A percentile compares a stretch with the other conserved stretches of the same genome.
phyloP scores from a whole-genome alignment of 257 asterid genomes.

The Petunia secreta region DNA sequence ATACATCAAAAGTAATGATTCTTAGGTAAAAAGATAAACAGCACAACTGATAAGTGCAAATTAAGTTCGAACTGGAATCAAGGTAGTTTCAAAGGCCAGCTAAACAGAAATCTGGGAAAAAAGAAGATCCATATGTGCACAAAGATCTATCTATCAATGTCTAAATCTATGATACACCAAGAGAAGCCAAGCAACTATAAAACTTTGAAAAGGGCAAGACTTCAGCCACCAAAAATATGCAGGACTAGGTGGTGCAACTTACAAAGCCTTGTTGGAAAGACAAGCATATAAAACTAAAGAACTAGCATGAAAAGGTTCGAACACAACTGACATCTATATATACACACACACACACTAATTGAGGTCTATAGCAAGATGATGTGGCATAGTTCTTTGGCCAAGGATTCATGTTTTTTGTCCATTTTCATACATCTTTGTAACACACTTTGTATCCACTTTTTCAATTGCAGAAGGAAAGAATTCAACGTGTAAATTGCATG shows the following conservation, averaged over 20 bases:
- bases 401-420: too few relatives aligned
- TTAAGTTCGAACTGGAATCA: background rate
- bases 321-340: background rate
- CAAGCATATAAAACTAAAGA: background rate
- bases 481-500: too few relatives aligned
- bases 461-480: too few relatives aligned
- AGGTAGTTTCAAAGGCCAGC: conserved; percentile 5
- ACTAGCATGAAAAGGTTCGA: background rate
- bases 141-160: background rate
- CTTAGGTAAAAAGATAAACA: conserved; percentile 11
- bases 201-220: background rate
- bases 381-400: too few relatives aligned
- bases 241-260: background rate
- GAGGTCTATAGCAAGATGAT: too few relatives aligned
- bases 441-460: too few relatives aligned
- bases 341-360: too few relatives aligned
- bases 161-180: background rate
- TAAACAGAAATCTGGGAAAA: conserved; percentile 21
- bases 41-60: conserved; percentile 23
- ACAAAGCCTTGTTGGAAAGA: background rate
- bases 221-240: conserved; percentile 1
- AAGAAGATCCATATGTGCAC: background rate
- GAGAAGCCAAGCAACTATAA: conserved; percentile 14
- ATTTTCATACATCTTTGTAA: too few relatives aligned
- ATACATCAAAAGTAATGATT: background rate